Evolutionary conservation across 2,329 filamentous ascomycete genomes (phyloP).

Genomic region (Xylariaceae sp.): DNA sequence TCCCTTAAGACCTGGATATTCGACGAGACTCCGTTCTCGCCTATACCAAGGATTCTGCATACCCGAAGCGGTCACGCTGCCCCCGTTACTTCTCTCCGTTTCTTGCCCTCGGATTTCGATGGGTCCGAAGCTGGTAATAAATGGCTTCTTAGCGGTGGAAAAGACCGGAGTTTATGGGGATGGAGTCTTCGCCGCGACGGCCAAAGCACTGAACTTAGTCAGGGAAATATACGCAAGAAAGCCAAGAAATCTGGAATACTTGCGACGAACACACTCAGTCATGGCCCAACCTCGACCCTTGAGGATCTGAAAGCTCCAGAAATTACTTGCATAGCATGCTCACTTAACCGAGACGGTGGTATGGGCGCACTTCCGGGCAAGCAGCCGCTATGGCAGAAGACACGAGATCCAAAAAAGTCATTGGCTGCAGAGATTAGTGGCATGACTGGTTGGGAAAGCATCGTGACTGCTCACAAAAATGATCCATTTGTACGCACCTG

Average conservation of each 20-base stretch:
- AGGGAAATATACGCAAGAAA: constrained; percentile 82
- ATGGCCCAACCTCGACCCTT: constrained; percentile 60
- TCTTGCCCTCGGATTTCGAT: constrained; percentile 84
- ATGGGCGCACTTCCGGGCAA: constrained; percentile 80
- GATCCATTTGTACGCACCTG: constrained; percentile 86
- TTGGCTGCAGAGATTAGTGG: constrained; percentile 67
- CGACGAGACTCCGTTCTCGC: constrained; percentile 84
- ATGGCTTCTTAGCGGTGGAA: constrained; percentile 86
- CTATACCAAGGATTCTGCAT: constrained; percentile 80
- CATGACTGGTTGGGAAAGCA: constrained; percentile 93
- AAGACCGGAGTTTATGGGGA: constrained; percentile 89
- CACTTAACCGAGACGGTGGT: constrained; percentile 88
- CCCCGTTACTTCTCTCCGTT: constrained; percentile 75
- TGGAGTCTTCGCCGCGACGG: constrained; percentile 94
- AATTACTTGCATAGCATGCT: constrained; percentile 87
- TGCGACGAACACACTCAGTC: constrained; percentile 50
- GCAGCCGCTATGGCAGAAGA: constrained; percentile 79
- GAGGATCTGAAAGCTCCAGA: constrained; percentile 83
- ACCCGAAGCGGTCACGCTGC: constrained; percentile 83
- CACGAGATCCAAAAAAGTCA: constrained; percentile 57
- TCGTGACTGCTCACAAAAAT: constrained; percentile 85
- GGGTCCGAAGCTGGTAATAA: constrained; percentile 85
- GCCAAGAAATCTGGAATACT: constrained; percentile 81
- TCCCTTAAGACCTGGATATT: constrained; percentile 96
- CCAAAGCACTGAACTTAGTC: constrained; percentile 88